These are phyloP conservation scores for Plenodomus biglobosus DNA, from an alignment of 2,329 filamentous ascomycete species.

Conservation along the genomic window DNA sequence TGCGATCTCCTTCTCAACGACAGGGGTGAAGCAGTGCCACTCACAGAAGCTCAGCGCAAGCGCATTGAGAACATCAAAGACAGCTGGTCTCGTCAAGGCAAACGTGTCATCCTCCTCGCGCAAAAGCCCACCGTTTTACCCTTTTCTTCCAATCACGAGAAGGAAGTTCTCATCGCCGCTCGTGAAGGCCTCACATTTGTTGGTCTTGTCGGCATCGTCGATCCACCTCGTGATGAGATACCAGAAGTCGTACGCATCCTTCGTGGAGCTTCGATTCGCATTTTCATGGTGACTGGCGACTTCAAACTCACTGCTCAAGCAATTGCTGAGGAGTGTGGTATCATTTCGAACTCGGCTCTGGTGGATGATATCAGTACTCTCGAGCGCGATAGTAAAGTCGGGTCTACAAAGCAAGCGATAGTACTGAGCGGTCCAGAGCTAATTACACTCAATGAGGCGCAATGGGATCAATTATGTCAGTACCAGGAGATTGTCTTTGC, in stretches of 20 bases:
- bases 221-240: slow-evolving; percentile 63
- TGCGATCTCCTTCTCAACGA: slow-evolving; percentile 61
- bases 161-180: slow-evolving; percentile 58
- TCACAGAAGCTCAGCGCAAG: slow-evolving; percentile 51
- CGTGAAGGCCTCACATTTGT: slow-evolving; percentile 54
- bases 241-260: slow-evolving; percentile 62
- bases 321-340: slow-evolving; percentile 72
- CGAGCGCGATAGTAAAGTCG: slow-evolving; percentile 35
- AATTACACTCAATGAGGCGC: slow-evolving; percentile 63
- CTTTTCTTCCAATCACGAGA: slow-evolving; percentile 56
- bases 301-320: slow-evolving; percentile 73
- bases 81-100: slow-evolving; percentile 67
- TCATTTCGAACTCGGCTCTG: slow-evolving; percentile 58
- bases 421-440: slow-evolving; percentile 54
- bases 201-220: slow-evolving; percentile 61
- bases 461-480: slow-evolving; percentile 66
- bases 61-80: slow-evolving; percentile 65
- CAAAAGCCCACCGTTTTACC: slow-evolving; percentile 56
- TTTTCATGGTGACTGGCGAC: slow-evolving; percentile 82
- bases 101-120: slow-evolving; percentile 67
- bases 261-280: slow-evolving; percentile 69
- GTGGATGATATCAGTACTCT: slow-evolving; percentile 60
- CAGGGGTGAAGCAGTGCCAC: slow-evolving; percentile 54
- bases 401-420: slow-evolving; percentile 28
- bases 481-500: slow-evolving; percentile 78